Conservation (phyloP, 78 protist genomes). For the Pigoraptor vietnamica region DNA sequence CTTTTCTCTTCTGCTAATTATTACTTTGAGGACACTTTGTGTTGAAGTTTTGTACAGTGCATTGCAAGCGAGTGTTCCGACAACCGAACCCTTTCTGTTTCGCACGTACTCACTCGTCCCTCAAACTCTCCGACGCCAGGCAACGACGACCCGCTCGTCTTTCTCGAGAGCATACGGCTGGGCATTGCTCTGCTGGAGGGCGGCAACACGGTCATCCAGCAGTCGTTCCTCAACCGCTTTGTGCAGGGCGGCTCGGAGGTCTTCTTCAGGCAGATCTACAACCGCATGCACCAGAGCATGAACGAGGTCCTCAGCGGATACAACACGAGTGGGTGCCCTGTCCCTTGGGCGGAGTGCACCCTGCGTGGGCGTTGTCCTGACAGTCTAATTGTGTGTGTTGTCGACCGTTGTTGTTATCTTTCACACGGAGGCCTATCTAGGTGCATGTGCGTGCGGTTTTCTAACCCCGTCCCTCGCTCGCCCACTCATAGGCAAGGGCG, state of each 20-base stretch:
- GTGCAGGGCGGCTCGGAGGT: background rate
- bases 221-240: background rate
- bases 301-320: background rate
- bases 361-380: too few relatives aligned
- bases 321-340: background rate
- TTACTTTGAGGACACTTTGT: too few relatives aligned
- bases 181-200: constrained; percentile 29
- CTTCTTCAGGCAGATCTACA: background rate
- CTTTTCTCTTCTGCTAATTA: too few relatives aligned
- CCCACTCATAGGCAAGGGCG: background rate
- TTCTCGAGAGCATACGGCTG: constrained; percentile 8
- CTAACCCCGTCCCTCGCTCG: too few relatives aligned
- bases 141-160: constrained; percentile 8
- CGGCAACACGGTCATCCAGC: constrained; percentile 7
- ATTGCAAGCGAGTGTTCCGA: too few relatives aligned
- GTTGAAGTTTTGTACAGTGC: too few relatives aligned
- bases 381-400: too few relatives aligned
- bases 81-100: too few relatives aligned
- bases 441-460: background rate
- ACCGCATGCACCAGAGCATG: background rate
- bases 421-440: background rate
- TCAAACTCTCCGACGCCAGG: too few relatives aligned
- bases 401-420: too few relatives aligned
- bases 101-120: too few relatives aligned
- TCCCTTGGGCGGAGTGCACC: too few relatives aligned